phyloP scores from a whole-genome alignment of 352 stramenopile species.

The Thraustochytrium sp. region DNA sequence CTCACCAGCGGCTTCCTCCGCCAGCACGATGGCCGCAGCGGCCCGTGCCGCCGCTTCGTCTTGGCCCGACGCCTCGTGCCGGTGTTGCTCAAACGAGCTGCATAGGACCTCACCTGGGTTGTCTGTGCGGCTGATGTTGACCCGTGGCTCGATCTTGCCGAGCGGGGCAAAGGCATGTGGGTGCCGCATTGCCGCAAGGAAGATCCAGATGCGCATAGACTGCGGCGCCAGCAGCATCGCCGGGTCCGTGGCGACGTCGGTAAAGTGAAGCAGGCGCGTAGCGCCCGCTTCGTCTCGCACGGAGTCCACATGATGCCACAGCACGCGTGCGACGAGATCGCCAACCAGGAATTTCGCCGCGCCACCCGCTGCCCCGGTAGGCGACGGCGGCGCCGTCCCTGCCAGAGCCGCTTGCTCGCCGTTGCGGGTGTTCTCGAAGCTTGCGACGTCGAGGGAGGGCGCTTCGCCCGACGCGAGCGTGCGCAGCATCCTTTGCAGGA shows the following conservation, averaged over 20 bases:
- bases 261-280: slow-evolving; percentile 17
- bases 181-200: not conserved
- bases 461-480: not conserved
- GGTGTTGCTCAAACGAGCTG: not conserved
- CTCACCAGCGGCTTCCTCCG: too few relatives aligned
- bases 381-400: too few relatives aligned
- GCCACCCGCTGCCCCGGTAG: too few relatives aligned
- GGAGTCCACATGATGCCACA: slow-evolving; percentile 10
- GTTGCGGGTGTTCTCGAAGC: too few relatives aligned
- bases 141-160: not conserved
- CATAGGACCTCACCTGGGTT: slow-evolving; percentile 36
- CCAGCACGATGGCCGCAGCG: too few relatives aligned
- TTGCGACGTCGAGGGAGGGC: not conserved
- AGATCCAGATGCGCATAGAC: not conserved
- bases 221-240: slow-evolving; percentile 25
- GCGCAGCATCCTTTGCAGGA: slow-evolving; percentile 15
- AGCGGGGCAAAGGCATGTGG: not conserved
- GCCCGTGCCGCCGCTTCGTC: too few relatives aligned
- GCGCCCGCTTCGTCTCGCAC: not conserved
- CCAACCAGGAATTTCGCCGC: too few relatives aligned
- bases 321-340: slow-evolving; percentile 13
- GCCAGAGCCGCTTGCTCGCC: too few relatives aligned
- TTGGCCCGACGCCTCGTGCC: too few relatives aligned
- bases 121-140: slow-evolving; percentile 37
- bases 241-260: slow-evolving; percentile 4